phyloP scores from a whole-genome alignment of 116 monocot genomes.

The Dioscorea cayenensis region DNA sequence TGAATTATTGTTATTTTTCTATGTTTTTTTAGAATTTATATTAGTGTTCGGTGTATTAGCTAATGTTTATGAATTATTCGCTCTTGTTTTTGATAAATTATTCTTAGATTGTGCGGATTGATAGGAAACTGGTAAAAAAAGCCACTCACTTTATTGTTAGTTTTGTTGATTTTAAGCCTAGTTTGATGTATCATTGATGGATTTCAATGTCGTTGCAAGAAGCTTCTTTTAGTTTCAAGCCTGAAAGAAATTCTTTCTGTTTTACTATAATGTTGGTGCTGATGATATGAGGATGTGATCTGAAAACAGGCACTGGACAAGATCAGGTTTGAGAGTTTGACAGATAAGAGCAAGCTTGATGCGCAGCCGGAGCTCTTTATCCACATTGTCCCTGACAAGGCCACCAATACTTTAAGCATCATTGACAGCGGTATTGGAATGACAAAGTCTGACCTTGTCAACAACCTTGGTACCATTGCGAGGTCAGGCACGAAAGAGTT shows the following conservation, averaged over 20 bases:
- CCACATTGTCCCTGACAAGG: constrained; percentile 1
- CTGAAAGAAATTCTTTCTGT: background rate
- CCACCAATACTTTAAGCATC: background rate
- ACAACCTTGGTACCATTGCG: constrained; percentile 6
- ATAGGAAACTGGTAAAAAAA: too few relatives aligned
- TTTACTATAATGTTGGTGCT: background rate
- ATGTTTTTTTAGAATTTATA: too few relatives aligned
- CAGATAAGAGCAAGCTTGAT: constrained; percentile 3
- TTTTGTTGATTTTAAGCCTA: too few relatives aligned
- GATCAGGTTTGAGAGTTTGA: constrained; percentile 3
- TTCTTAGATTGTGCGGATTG: too few relatives aligned
- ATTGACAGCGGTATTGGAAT: background rate
- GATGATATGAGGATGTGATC: background rate
- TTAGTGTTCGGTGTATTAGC: too few relatives aligned
- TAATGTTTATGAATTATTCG: too few relatives aligned
- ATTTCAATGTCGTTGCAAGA: too few relatives aligned
- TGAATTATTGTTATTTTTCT: too few relatives aligned
- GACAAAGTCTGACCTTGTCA: constrained; percentile 2
- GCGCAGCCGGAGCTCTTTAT: background rate
- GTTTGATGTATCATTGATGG: too few relatives aligned
- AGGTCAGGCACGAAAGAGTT: constrained; percentile 7
- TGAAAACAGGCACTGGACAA: constrained; percentile 3
- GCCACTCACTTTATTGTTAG: too few relatives aligned
- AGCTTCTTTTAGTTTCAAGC: too few relatives aligned
- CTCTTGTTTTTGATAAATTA: too few relatives aligned